Evolutionary conservation across 1,139 yeast species (phyloP).

Genomic region (Yamadazyma songkhlaensis): DNA sequence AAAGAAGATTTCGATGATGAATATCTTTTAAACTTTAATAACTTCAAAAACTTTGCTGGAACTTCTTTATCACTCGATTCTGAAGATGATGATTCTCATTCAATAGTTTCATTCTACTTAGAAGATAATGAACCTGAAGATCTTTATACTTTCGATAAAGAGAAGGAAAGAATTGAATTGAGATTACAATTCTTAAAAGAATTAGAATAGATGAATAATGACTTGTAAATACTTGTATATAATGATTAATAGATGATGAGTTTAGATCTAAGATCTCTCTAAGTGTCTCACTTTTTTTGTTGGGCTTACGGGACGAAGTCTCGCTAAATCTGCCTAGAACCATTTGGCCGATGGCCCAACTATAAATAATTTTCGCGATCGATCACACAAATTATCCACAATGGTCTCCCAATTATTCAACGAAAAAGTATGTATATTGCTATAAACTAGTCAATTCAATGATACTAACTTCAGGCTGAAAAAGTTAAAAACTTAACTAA

Average conservation of each 20-base stretch:
- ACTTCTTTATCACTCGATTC: slow-evolving; percentile 19
- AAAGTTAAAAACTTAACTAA: slow-evolving; percentile 72
- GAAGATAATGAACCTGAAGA: slow-evolving; percentile 9
- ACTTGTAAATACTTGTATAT: background rate
- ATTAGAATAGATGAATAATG: slow-evolving; percentile 12
- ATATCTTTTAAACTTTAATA: slow-evolving; percentile 23
- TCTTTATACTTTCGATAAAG: slow-evolving; percentile 19
- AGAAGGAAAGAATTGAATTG: slow-evolving; percentile 37
- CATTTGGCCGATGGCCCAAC: too few relatives aligned
- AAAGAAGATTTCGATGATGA: slow-evolving; percentile 22
- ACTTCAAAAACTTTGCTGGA: slow-evolving; percentile 32
- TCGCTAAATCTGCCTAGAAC: too few relatives aligned
- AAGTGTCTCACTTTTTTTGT: too few relatives aligned
- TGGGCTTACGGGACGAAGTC: background rate
- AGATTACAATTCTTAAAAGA: slow-evolving; percentile 39
- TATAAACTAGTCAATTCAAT: background rate
- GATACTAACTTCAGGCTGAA: slow-evolving; percentile 54
- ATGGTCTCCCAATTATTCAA: slow-evolving; percentile 58
- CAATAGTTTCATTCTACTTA: slow-evolving; percentile 20
- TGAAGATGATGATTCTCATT: slow-evolving; percentile 16
- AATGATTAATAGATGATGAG: background rate
- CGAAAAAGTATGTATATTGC: slow-evolving; percentile 42
- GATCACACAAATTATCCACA: slow-evolving; percentile 7
- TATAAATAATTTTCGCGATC: background rate
- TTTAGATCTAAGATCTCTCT: background rate